Base-by-base conservation (phyloP, 2,329 filamentous ascomycete species). In the Penicillium sp. region DNA sequence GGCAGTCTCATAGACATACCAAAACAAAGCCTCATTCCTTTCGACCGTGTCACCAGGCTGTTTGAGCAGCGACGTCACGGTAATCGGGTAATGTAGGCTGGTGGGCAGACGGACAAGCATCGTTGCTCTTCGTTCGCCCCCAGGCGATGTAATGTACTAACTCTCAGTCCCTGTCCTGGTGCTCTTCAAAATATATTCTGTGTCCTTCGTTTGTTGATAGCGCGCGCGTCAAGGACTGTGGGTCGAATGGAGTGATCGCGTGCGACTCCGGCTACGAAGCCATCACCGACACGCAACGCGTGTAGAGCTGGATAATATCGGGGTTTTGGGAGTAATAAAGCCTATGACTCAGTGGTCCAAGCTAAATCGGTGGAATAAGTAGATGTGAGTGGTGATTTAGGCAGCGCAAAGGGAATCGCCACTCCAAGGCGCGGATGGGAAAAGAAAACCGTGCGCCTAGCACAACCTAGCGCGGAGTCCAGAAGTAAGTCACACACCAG, bases 1-100 rank as follows among this genome's bases (percentile, higher is more conserved):
- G 28, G 76, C 83, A 70, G 84, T 90, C 62, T 83, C 83, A 73
- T 90, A 98, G 54, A 83, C 83, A 77, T 96, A 98, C 67, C 87
- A 82, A 66, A 98, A 83, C 49, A 97, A 77, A 48, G 82, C 78
- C 62, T 89, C 85, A 64, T 88, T 77, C 69, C 85, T 85, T 62
- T 81, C 78, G 63, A 98, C 80, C 54, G 78, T 66, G 61, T 95
- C 88, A 69, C 87, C 85, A 19, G 81, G 79, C 57, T 77, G 74
- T 69, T 88, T 89, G 58, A 91, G 79, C 53, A 97, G 78, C 69
- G 88, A 85, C 61, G 84, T 89, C 70, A 98, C 84, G 60, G 85
- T 95, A 71, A 97, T 90, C 62, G 93, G 93, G 71, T 97, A 98
- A 70, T 85, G 86, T 60, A 96, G 81, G 70, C 80, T 70, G 47